These are phyloP conservation scores for Trichoderma arundinaceum DNA, from an alignment of 2,329 filamentous ascomycete genomes.

Conservation along the genomic window DNA sequence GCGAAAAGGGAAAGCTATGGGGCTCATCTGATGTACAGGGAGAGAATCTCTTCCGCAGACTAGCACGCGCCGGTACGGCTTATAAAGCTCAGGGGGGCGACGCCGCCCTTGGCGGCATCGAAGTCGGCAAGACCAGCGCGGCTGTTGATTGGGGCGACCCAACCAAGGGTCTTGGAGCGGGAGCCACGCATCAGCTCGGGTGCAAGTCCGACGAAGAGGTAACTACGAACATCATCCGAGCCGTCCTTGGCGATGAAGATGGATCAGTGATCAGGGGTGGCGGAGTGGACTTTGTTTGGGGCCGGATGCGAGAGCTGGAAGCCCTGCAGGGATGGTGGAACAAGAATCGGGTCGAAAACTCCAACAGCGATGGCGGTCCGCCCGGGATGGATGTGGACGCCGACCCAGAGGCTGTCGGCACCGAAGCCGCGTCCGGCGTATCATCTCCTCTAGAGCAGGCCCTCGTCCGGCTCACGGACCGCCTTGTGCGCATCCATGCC, in stretches of 20 bases:
- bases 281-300: slow-evolving; percentile 71
- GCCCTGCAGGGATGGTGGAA: slow-evolving; percentile 72
- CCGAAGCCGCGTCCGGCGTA: slow-evolving; percentile 35
- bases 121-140: slow-evolving; percentile 68
- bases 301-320: slow-evolving; percentile 68
- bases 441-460: slow-evolving; percentile 52
- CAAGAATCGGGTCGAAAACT: slow-evolving; percentile 53
- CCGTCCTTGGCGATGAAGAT: slow-evolving; percentile 63
- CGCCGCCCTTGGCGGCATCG: slow-evolving; percentile 60
- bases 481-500: slow-evolving; percentile 62
- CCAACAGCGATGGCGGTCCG: slow-evolving; percentile 45
- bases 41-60: slow-evolving; percentile 88
- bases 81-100: slow-evolving; percentile 67
- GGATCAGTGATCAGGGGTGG: slow-evolving; percentile 62
- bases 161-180: slow-evolving; percentile 60
- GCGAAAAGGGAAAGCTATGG: slow-evolving; percentile 88
- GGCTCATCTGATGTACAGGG: slow-evolving; percentile 77
- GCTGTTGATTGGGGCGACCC: slow-evolving; percentile 92
- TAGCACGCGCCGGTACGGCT: slow-evolving; percentile 67
- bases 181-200: slow-evolving; percentile 61
- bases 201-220: slow-evolving; percentile 67
- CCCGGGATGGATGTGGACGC: slow-evolving; percentile 35
- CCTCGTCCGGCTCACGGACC: slow-evolving; percentile 52
- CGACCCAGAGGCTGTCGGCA: slow-evolving; percentile 30
- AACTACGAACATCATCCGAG: slow-evolving; percentile 59